A percentile compares a stretch with the other conserved stretches of the same genome.
Conservation (phyloP, 805 yeast species). For the Isabelozyma heimii region DNA sequence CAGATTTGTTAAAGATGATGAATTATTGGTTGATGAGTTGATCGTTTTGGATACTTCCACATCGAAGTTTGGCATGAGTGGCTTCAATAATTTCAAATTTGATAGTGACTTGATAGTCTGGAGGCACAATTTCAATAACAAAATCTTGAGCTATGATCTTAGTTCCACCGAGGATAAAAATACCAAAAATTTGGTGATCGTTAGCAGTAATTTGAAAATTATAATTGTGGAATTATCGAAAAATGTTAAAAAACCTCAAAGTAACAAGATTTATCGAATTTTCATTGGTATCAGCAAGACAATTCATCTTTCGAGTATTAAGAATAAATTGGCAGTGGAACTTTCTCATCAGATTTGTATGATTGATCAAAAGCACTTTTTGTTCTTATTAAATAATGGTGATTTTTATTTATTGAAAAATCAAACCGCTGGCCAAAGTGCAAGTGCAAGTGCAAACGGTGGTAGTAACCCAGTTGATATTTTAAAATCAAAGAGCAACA, state of each 20-base stretch:
- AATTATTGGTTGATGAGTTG: slow-evolving; percentile 29
- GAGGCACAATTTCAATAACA: slow-evolving; percentile 32
- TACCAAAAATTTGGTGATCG: slow-evolving; percentile 15
- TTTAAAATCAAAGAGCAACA: slow-evolving; percentile 16
- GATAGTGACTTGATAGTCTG: slow-evolving; percentile 39
- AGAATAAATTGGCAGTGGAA: slow-evolving; percentile 19
- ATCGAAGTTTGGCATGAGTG: slow-evolving; percentile 33
- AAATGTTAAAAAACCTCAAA: slow-evolving; percentile 3
- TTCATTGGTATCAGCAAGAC: slow-evolving; percentile 28
- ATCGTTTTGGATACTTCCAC: slow-evolving; percentile 28
- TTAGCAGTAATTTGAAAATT: slow-evolving; percentile 28
- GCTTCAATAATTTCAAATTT: slow-evolving; percentile 26
- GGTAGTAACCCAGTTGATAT: not conserved
- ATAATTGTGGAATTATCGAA: slow-evolving; percentile 22
- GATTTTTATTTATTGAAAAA: slow-evolving; percentile 37
- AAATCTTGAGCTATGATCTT: slow-evolving; percentile 17
- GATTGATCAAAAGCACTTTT: slow-evolving; percentile 29
- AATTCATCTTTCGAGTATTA: slow-evolving; percentile 32
- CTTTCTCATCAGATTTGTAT: slow-evolving; percentile 21
- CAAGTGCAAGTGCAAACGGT: not conserved
- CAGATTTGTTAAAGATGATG: slow-evolving; percentile 16
- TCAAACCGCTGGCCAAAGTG: slow-evolving; percentile 10
- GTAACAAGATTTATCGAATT: slow-evolving; percentile 17
- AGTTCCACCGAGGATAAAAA: slow-evolving; percentile 4
- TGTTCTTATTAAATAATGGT: slow-evolving; percentile 36